Base-by-base conservation (phyloP, 1,284 basidiomycete species). In the Bothia castanella region DNA sequence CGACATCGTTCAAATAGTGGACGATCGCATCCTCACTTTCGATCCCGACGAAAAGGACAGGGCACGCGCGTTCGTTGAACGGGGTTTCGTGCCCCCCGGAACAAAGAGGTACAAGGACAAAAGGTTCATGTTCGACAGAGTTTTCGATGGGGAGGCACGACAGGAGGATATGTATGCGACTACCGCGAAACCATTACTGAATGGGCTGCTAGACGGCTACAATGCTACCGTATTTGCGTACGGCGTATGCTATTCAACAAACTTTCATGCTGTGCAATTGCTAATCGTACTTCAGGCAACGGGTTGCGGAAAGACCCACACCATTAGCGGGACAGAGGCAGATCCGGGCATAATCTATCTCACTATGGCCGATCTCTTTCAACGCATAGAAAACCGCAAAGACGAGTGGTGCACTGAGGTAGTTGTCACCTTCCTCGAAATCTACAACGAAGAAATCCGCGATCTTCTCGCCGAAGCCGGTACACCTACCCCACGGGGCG, bases 381-480 rank as follows among this genome's bases (percentile, higher is more conserved):
- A 87, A 58, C 81, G 85, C 42, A 95, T 97, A 56, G 84, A 90
- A 47, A 90, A 94, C 61, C 79, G 86, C 51, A 80, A 76, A 61
- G 88, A 89, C 47, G 87, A 95, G 31, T 84, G 84, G 77, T 85
- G 84, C 47, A 84, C 87, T 35, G 87, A 93, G 60, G 88, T 98
- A 43, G 78, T 85, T 60, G 89, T 97, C 49, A 94, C 92, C 4
- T 97, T 97, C 71, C 83, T 97, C 51, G 95, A 98, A 69, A 96
- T 98, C 47, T 97, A 97, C 76, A 97, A 97, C 67, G 95, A 98
- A 70, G 91, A 92, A 64, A 97, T 97, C 58, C 88, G 92, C n/a
- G 95, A 98, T 69, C 83, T 98, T 17, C 83, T 98, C 38, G 72
- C 84, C 1, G 90, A 93, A 55, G 73, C 84, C 13, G 79, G 82